Conservation (phyloP, 2,329 filamentous ascomycete genomes). For the Beauveria sp. region DNA sequence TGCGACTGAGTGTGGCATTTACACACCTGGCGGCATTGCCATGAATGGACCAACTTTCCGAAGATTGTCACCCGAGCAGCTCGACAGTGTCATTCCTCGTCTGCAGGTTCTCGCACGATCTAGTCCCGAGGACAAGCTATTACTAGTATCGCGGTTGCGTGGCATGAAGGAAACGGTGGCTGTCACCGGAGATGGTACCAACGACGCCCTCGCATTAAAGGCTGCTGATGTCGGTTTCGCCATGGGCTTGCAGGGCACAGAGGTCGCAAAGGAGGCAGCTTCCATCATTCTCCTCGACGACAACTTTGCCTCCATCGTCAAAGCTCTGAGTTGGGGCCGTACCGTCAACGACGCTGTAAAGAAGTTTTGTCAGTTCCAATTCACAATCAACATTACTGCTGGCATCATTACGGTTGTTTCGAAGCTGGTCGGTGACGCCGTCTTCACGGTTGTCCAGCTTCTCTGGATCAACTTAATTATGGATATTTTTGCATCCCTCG, state of each 20-base stretch:
- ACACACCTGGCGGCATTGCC: slow-evolving; percentile 49
- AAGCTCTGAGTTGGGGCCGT: slow-evolving; percentile 54
- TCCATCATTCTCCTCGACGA: slow-evolving; percentile 57
- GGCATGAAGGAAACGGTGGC: slow-evolving; percentile 59
- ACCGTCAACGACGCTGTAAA: slow-evolving; percentile 57
- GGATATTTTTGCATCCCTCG: slow-evolving; percentile 51
- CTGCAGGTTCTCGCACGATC: slow-evolving; percentile 62
- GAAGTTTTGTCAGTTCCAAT: slow-evolving; percentile 51
- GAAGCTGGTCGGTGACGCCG: slow-evolving; percentile 42
- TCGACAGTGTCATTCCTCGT: slow-evolving; percentile 48
- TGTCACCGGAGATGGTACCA: slow-evolving; percentile 60
- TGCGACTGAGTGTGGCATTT: slow-evolving; percentile 58
- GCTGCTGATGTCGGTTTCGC: slow-evolving; percentile 61
- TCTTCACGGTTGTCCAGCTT: slow-evolving; percentile 50
- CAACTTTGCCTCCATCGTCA: slow-evolving; percentile 57
- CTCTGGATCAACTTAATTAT: slow-evolving; percentile 56
- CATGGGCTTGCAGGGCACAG: slow-evolving; percentile 60
- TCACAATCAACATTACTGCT: slow-evolving; percentile 56
- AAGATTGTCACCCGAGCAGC: slow-evolving; percentile 41
- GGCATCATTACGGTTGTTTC: slow-evolving; percentile 52
- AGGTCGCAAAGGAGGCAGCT: slow-evolving; percentile 55
- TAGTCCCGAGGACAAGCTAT: slow-evolving; percentile 62
- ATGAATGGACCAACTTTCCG: slow-evolving; percentile 50
- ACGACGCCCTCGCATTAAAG: slow-evolving; percentile 59
- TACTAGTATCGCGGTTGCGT: slow-evolving; percentile 56